Percentiles rank a stretch among this genome's conserved stretches.
Conservation (phyloP, 495 filamentous ascomycete genomes). For the Neurospora sp. region DNA sequence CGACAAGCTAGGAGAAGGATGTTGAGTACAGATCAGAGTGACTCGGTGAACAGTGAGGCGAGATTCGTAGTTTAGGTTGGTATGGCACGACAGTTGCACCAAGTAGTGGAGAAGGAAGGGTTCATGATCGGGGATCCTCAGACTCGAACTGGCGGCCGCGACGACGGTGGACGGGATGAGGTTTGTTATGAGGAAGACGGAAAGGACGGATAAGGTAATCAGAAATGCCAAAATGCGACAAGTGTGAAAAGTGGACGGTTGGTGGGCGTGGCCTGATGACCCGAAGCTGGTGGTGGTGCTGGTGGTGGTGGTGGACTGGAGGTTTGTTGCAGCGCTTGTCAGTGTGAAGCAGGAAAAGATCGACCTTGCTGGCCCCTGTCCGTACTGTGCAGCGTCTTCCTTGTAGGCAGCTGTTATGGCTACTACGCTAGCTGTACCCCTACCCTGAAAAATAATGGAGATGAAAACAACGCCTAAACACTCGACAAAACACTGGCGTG, state of each 20-base stretch:
- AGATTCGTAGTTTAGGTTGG: not conserved
- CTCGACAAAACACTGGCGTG: not conserved
- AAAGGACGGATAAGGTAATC: not conserved
- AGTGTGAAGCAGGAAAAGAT: not conserved
- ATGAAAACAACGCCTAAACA: not conserved
- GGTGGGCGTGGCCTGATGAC: not conserved
- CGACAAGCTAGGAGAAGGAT: not conserved
- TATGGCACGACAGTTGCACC: not conserved
- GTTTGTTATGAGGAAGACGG: not conserved
- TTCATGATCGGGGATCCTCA: not conserved
- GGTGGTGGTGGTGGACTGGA: not conserved
- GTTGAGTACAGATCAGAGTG: not conserved
- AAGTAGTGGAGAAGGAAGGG: not conserved
- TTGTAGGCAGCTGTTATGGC: not conserved
- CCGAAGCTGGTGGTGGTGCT: not conserved
- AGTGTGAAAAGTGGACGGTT: not conserved
- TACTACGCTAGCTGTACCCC: not conserved
- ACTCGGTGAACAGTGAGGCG: not conserved
- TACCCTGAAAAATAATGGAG: not conserved
- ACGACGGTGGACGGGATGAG: not conserved
- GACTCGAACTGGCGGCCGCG: not conserved
- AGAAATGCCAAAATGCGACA: not conserved
- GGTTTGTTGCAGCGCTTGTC: not conserved
- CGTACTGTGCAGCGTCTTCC: not conserved
- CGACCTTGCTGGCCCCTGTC: not conserved